Conservation (phyloP, 2,329 filamentous ascomycete species). For the Herpomyces periplanetae region DNA sequence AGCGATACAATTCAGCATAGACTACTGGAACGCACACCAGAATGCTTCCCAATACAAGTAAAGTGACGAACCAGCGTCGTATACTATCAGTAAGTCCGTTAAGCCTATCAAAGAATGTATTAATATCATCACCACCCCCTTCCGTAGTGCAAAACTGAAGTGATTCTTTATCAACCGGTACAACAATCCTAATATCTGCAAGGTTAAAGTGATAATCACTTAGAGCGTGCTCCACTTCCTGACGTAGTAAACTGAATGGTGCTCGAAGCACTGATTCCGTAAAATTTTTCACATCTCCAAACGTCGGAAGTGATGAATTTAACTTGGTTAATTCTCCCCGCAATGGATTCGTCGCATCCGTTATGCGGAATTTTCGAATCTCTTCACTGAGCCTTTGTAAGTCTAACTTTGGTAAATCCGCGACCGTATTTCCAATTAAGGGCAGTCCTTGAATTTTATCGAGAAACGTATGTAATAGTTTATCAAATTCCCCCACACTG, state of each 20-base stretch:
- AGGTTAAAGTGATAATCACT: too few species aligned
- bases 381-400: constrained; percentile 21
- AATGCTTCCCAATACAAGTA: constrained; percentile 28
- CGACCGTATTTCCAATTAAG: constrained; percentile 8
- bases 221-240: too few species aligned
- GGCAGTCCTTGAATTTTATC: constrained; percentile 10
- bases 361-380: constrained; percentile 27
- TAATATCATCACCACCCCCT: too few species aligned
- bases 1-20: too few species aligned
- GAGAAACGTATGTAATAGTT: constrained; percentile 17
- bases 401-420: constrained; percentile 16
- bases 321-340: constrained; percentile 30
- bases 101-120: too few species aligned
- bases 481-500: constrained; percentile 8
- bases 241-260: constrained; percentile 58
- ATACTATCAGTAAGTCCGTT: constrained; percentile 21
- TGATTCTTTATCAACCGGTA: too few species aligned
- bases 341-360: constrained; percentile 22
- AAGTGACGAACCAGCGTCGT: too few species aligned
- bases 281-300: constrained; percentile 43
- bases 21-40: constrained; percentile 38
- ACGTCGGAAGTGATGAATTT: constrained; percentile 41
- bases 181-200: constrained; percentile 30
- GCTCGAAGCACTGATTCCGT: constrained; percentile 30
- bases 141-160: too few species aligned